Conservation (phyloP, 345 rosid genomes). For the Citrus trifoliata region DNA sequence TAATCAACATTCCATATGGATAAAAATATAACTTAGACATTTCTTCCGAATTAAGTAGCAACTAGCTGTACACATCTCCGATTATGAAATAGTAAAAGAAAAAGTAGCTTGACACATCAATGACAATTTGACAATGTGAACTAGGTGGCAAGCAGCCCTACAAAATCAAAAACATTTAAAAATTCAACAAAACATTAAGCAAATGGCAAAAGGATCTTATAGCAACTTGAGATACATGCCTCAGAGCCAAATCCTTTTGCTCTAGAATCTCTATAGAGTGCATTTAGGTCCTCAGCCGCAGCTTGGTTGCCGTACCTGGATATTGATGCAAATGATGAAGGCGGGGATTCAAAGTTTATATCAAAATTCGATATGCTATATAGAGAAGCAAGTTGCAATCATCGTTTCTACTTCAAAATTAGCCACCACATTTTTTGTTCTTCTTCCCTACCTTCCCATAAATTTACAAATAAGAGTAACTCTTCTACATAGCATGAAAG, state of each 20-base stretch:
- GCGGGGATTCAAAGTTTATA: not conserved
- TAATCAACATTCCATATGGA: not conserved
- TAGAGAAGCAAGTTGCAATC: not conserved
- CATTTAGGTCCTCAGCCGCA: conserved; percentile 65
- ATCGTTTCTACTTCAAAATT: not conserved
- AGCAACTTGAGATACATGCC: conserved; percentile 33
- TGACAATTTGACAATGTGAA: not conserved
- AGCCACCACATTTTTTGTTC: not conserved
- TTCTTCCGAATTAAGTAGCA: not conserved
- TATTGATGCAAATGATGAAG: conserved; percentile 6
- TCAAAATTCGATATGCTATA: not conserved
- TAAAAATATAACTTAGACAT: conserved; percentile 1
- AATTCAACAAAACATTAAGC: not conserved
- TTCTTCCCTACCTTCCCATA: not conserved
- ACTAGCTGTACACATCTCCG: not conserved
- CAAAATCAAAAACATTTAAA: not conserved
- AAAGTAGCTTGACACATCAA: not conserved
- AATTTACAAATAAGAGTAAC: not conserved
- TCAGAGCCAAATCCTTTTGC: conserved; percentile 86
- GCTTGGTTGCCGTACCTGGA: conserved; percentile 81
- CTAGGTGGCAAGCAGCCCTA: not conserved
- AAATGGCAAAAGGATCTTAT: not conserved
- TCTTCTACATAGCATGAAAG: not conserved
- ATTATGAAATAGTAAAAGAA: not conserved
- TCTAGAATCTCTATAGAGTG: conserved; percentile 73